phyloP scores from a whole-genome alignment of 2,329 filamentous ascomycete genomes.

The Fusarium mundagurra region DNA sequence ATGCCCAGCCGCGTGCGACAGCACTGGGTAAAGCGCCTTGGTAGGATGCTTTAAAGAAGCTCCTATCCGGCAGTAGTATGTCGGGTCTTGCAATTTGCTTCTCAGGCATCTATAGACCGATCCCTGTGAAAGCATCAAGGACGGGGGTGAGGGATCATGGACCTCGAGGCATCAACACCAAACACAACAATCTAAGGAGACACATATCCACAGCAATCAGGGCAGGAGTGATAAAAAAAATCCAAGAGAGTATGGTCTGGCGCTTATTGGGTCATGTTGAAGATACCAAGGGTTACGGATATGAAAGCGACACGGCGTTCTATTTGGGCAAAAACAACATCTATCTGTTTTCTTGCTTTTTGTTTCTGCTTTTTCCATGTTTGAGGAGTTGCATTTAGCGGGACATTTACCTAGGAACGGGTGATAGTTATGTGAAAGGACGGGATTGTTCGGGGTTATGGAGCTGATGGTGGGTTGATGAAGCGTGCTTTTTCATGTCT shows the following conservation, averaged over 20 bases:
- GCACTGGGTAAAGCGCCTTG: constrained; percentile 63
- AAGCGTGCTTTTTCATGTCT: constrained; percentile 10
- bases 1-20: constrained; percentile 63
- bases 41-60: constrained; percentile 52
- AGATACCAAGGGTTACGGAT: constrained; percentile 40
- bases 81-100: not conserved
- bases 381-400: constrained; percentile 30
- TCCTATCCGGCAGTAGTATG: constrained; percentile 14
- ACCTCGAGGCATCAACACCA: not conserved
- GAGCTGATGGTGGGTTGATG: constrained; percentile 11
- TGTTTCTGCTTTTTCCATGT: not conserved
- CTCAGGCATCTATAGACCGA: not conserved
- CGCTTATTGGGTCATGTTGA: constrained; percentile 38
- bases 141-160: not conserved
- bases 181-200: constrained; percentile 4
- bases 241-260: constrained; percentile 33
- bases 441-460: not conserved
- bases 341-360: not conserved
- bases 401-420: not conserved
- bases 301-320: constrained; percentile 36
- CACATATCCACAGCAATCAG: not conserved
- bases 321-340: constrained; percentile 26
- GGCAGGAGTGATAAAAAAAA: not conserved
- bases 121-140: not conserved
- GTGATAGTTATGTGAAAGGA: not conserved